phyloP scores from a whole-genome alignment of 441 rosid species.

The Rhodomyrtus psidioides region DNA sequence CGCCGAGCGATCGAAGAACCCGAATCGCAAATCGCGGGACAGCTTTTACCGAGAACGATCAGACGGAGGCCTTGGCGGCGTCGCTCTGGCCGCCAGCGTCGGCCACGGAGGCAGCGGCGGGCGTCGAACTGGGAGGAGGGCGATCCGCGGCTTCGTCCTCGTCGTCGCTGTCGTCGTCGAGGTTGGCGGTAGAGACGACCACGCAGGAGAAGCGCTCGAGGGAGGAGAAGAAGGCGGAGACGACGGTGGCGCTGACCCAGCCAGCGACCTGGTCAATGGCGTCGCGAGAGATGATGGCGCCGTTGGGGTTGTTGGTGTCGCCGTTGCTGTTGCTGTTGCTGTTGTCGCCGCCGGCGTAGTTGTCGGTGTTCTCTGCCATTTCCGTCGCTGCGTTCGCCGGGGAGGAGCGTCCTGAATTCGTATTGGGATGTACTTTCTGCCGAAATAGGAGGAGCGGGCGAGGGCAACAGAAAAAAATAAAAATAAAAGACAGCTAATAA shows the following conservation, averaged over 20 bases:
- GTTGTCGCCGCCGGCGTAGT: not conserved
- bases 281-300: conserved; percentile 23
- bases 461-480: not conserved
- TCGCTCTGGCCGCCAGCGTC: not conserved
- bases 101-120: conserved; percentile 1
- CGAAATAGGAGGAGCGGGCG: not conserved
- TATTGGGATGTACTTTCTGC: not conserved
- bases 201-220: conserved; percentile 67
- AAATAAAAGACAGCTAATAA: not conserved
- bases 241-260: conserved; percentile 50
- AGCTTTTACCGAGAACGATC: not conserved
- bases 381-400: not conserved
- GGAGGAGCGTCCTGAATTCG: not conserved
- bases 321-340: conserved; percentile 4
- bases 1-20: not conserved
- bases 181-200: conserved; percentile 45
- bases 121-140: conserved; percentile 3
- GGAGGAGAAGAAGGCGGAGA: conserved; percentile 65
- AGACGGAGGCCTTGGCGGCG: conserved; percentile 23
- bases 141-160: conserved; percentile 21
- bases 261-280: conserved; percentile 30
- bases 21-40: not conserved
- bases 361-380: not conserved
- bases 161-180: conserved; percentile 38
- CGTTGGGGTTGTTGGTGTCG: conserved; percentile 18